phyloP scores from a whole-genome alignment of 2,329 filamentous ascomycete genomes.

The Pseudogymnoascus sp. region DNA sequence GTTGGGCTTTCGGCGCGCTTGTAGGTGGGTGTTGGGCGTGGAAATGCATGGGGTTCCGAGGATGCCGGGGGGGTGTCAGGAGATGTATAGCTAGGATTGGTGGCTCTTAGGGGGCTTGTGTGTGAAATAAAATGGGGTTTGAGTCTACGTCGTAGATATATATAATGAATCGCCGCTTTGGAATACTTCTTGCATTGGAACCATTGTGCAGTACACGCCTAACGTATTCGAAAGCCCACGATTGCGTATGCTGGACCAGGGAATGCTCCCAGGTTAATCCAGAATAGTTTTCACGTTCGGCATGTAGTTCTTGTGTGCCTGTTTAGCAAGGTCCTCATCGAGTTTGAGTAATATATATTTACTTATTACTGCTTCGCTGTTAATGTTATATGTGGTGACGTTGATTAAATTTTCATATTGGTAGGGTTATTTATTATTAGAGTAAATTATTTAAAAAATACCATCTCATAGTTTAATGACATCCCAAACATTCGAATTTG shows the following conservation, averaged over 20 bases:
- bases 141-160: background rate
- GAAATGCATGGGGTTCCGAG: background rate
- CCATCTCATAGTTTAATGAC: background rate
- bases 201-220: background rate
- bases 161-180: background rate
- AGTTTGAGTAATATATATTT: background rate
- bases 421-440: background rate
- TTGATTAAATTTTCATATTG: background rate
- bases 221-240: background rate
- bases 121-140: background rate
- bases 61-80: background rate
- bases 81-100: background rate
- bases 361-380: background rate
- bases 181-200: background rate
- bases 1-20: slow-evolving; percentile 46
- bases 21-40: slow-evolving; percentile 7
- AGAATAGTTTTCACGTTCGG: background rate
- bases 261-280: background rate
- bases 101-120: background rate
- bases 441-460: background rate
- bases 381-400: background rate
- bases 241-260: background rate
- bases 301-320: background rate
- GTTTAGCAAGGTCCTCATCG: background rate
- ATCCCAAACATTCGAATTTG: background rate